Evolutionary conservation across 495 filamentous ascomycete genomes (phyloP).

Genomic region (Aspergillus carlsbadensis): DNA sequence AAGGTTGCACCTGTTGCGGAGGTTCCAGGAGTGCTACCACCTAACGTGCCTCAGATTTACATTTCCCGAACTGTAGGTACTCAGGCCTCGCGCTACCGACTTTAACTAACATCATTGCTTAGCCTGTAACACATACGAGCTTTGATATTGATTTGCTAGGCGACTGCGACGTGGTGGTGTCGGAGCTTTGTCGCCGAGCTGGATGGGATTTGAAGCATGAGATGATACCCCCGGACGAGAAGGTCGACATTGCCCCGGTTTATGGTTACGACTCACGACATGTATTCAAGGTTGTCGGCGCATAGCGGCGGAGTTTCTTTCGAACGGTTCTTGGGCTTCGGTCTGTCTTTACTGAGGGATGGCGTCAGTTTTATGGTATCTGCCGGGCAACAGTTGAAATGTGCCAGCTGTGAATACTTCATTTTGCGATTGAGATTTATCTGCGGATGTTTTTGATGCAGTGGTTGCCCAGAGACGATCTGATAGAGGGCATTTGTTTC

Average conservation of each 20-base stretch:
- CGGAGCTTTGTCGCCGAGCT: slow-evolving; percentile 79
- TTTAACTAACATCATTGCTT: slow-evolving; percentile 10
- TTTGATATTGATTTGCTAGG: slow-evolving; percentile 95
- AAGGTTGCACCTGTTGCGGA: slow-evolving; percentile 95
- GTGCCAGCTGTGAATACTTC: no score
- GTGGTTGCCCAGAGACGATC: not conserved
- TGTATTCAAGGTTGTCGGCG: slow-evolving; percentile 53
- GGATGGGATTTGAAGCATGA: slow-evolving; percentile 88
- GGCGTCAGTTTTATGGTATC: slow-evolving; percentile 28
- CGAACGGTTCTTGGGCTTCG: slow-evolving; percentile 23
- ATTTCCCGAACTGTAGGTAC: slow-evolving; percentile 74
- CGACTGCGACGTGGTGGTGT: slow-evolving; percentile 88
- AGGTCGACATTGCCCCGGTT: slow-evolving; percentile 54
- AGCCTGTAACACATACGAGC: slow-evolving; percentile 82
- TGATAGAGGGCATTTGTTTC: slow-evolving; percentile 10
- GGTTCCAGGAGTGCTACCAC: slow-evolving; percentile 76
- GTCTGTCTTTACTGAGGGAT: slow-evolving; percentile 23
- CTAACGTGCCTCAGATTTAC: slow-evolving; percentile 86
- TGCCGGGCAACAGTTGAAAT: slow-evolving; percentile 1
- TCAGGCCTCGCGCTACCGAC: not conserved
- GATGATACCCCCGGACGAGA: slow-evolving; percentile 72
- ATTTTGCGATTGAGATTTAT: not conserved
- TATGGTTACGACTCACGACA: slow-evolving; percentile 68
- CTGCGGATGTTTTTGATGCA: slow-evolving; percentile 1
- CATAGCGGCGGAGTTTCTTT: slow-evolving; percentile 49